phyloP scores from a whole-genome alignment of 2,329 filamentous ascomycete species.

The Ceratocystis smalleyi region DNA sequence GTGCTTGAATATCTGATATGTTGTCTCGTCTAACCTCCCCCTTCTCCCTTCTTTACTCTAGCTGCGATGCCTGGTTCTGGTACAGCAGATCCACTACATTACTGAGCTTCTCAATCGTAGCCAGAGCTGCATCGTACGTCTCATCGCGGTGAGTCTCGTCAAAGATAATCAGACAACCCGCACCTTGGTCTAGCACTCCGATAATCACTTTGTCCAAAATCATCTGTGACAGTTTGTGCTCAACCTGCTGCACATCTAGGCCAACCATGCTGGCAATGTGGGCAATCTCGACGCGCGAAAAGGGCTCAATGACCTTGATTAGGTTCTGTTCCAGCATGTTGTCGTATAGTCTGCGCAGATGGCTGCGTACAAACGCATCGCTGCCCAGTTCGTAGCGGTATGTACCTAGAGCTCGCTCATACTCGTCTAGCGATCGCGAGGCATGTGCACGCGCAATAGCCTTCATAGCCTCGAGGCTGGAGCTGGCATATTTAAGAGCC shows the following conservation, averaged over 20 bases:
- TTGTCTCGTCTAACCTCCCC: neutral
- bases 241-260: constrained; percentile 87
- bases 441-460: constrained; percentile 89
- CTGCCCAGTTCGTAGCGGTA: constrained; percentile 89
- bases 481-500: constrained; percentile 87
- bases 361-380: constrained; percentile 92
- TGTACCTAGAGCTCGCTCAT: constrained; percentile 77
- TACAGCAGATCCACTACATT: constrained; percentile 95
- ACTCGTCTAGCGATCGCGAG: constrained; percentile 91
- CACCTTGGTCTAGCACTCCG: constrained; percentile 89
- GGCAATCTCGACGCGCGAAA: constrained; percentile 88
- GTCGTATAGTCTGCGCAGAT: constrained; percentile 89
- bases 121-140: constrained; percentile 82
- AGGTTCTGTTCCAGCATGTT: constrained; percentile 98
- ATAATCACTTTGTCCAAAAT: constrained; percentile 98
- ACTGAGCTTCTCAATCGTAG: constrained; percentile 92
- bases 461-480: constrained; percentile 97
- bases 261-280: constrained; percentile 97
- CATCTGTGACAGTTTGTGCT: constrained; percentile 98
- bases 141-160: constrained; percentile 90
- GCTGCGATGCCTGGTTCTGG: constrained; percentile 87
- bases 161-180: constrained; percentile 92
- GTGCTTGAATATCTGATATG: constrained; percentile 7
- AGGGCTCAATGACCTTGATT: constrained; percentile 98
- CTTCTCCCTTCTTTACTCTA: constrained; percentile 49